Percentiles rank a stretch among this genome's conserved stretches.
Evolutionary conservation across 352 stramenopile genomes (phyloP).

Genomic region (Saprolegnia parasitica): DNA sequence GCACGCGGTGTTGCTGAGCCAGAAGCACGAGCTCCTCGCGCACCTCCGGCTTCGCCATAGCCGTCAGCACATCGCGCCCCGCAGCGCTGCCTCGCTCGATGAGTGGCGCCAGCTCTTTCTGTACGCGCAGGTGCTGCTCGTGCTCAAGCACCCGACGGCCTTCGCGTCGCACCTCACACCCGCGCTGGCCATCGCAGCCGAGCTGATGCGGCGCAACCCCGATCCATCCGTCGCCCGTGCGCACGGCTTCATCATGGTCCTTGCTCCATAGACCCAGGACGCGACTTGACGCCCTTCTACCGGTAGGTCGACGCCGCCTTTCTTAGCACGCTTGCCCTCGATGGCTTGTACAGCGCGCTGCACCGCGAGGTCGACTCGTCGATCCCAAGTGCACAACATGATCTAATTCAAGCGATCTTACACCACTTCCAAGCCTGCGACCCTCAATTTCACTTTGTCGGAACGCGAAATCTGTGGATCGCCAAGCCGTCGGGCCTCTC

Average conservation of each 20-base stretch:
- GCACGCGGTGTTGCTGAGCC: slow-evolving; percentile 52
- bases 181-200: not conserved
- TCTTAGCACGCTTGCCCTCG: not conserved
- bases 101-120: slow-evolving; percentile 49
- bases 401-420: slow-evolving; percentile 26
- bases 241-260: not conserved
- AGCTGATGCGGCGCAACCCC: slow-evolving; percentile 16
- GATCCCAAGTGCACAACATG: not conserved
- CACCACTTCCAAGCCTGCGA: slow-evolving; percentile 34
- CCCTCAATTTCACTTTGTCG: slow-evolving; percentile 42
- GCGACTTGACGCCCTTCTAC: slow-evolving; percentile 5
- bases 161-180: not conserved
- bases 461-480: slow-evolving; percentile 61
- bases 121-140: slow-evolving; percentile 44
- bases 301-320: slow-evolving; percentile 17
- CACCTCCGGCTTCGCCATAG: slow-evolving; percentile 33
- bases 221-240: not conserved
- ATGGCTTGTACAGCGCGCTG: not conserved
- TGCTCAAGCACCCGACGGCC: slow-evolving; percentile 35
- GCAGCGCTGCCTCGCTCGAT: slow-evolving; percentile 33
- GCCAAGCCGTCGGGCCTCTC: slow-evolving; percentile 74
- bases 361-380: slow-evolving; percentile 10
- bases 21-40: slow-evolving; percentile 43
- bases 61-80: slow-evolving; percentile 25
- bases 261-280: not conserved